Evolutionary conservation across 306 rosid species (phyloP), one percentile per base, ranked within the genome.

Genomic region (Quercus wislizeni): DNA sequence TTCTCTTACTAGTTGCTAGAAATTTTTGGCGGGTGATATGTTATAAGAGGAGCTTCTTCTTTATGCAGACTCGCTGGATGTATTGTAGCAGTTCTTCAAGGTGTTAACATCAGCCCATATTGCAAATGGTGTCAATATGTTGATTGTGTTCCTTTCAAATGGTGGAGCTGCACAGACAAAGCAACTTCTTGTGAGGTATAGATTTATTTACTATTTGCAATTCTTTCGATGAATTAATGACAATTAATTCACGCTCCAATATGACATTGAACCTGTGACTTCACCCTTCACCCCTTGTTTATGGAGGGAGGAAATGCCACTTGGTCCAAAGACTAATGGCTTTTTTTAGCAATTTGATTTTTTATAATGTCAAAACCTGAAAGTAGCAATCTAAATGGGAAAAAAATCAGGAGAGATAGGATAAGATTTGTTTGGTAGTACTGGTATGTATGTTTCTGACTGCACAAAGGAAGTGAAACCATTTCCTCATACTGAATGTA

Each of bases 41-140:
- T 87, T 78, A 68, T 74, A 61, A 65, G 75, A 82, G 79, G 71
- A 76, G 46, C 73, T 82, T 76, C 62, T 74, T 81, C 80, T 49
- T 69, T 79, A 17, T 83, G 89, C 91, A 95, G 99, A 80, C 80
- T 91, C 82, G 84, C 87, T 38, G 97, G 94, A 86, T 90, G 94
- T 82, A 85, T 91, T 69, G 82, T 90, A 76, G 97, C 89, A 35
- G 85, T 91, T 84, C 85, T 85, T 69, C 82, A 71, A 43, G 96
- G 91, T 71, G 65, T 89, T 83, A 85, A 95, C 92, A 72, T 92
- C 86, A 92, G 83, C 80, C 85, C 83, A 83, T 85, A 95, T 86
- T 92, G 99, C 89, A 74, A 76, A 81, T 88, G 96, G 98, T 91
- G 97, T 83, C 89, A 71, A 55, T 89, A 92, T 82, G 78, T 90